phyloP scores from a whole-genome alignment of 148 eudicot genomes.

The Salicornia ramosissima region DNA sequence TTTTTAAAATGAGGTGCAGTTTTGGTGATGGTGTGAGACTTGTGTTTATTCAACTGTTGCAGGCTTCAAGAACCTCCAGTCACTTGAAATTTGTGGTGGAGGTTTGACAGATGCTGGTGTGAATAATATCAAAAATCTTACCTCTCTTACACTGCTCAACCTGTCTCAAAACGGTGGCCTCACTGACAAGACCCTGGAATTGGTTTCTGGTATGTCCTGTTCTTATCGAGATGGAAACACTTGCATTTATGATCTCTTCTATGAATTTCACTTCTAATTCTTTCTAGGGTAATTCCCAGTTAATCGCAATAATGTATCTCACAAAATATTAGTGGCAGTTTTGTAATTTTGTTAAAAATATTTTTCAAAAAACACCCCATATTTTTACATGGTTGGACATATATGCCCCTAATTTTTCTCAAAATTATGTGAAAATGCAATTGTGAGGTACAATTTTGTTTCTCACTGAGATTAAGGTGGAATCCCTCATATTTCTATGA shows the following conservation, averaged over 20 bases:
- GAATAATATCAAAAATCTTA: slow-evolving; percentile 79
- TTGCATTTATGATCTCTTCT: background rate
- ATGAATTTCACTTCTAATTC: background rate
- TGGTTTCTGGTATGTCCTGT: slow-evolving; percentile 58
- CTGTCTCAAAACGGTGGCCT: slow-evolving; percentile 73
- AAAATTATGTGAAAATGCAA: too few relatives aligned
- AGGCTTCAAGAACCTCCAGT: slow-evolving; percentile 81
- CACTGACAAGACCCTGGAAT: slow-evolving; percentile 76
- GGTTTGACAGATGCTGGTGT: slow-evolving; percentile 90
- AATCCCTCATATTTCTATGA: too few relatives aligned
- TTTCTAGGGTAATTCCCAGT: too few relatives aligned
- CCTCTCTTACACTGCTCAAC: slow-evolving; percentile 69
- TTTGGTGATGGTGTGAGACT: background rate
- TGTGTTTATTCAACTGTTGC: slow-evolving; percentile 5
- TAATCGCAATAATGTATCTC: too few relatives aligned
- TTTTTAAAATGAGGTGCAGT: background rate
- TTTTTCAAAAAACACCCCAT: too few relatives aligned
- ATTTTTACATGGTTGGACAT: too few relatives aligned
- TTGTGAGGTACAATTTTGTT: too few relatives aligned
- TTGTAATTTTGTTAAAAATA: too few relatives aligned
- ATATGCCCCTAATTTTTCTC: too few relatives aligned
- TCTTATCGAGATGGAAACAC: background rate
- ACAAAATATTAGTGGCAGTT: too few relatives aligned
- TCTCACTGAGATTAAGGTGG: too few relatives aligned
- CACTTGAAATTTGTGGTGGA: slow-evolving; percentile 92